Conservation (phyloP, 73 alveolate species). For the Uronychia setigera region DNA sequence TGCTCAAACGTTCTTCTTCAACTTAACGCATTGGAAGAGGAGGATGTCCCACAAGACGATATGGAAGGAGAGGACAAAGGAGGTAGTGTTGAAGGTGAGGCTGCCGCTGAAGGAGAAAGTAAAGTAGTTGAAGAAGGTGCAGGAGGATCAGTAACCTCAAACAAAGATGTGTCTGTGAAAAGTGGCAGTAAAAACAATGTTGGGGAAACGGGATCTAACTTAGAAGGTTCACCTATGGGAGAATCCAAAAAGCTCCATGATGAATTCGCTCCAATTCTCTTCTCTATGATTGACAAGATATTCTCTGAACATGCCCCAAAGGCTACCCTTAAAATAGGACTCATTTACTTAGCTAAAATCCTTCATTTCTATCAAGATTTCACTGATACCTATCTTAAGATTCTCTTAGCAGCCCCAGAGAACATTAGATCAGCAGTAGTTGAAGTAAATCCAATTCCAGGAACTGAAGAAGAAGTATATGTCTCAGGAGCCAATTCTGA, state of each 20-base stretch:
- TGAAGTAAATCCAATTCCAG: slow-evolving; percentile 61
- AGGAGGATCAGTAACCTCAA: neutral
- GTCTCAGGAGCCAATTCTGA: slow-evolving; percentile 80
- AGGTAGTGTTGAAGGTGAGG: slow-evolving; percentile 5
- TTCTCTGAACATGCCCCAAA: slow-evolving; percentile 57
- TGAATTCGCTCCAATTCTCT: slow-evolving; percentile 39
- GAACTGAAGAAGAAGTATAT: slow-evolving; percentile 66
- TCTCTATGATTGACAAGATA: slow-evolving; percentile 48
- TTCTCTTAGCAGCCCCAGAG: slow-evolving; percentile 70
- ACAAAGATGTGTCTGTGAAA: neutral
- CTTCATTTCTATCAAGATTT: slow-evolving; percentile 74
- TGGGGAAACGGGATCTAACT: neutral
- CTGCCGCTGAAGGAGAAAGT: slow-evolving; percentile 9
- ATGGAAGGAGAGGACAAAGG: slow-evolving; percentile 11
- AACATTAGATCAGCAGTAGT: slow-evolving; percentile 73
- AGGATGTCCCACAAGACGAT: slow-evolving; percentile 8
- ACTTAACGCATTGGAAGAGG: slow-evolving; percentile 2
- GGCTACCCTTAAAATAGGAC: slow-evolving; percentile 73
- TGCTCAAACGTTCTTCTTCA: slow-evolving; percentile 5
- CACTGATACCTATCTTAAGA: slow-evolving; percentile 69
- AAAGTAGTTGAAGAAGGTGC: slow-evolving; percentile 7
- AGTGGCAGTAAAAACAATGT: neutral
- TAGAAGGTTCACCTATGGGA: neutral
- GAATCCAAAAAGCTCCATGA: neutral
- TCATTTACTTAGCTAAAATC: slow-evolving; percentile 82